These are phyloP conservation scores for Phytopythium sindhum DNA, from an alignment of 352 stramenopile species.

Conservation along the genomic window DNA sequence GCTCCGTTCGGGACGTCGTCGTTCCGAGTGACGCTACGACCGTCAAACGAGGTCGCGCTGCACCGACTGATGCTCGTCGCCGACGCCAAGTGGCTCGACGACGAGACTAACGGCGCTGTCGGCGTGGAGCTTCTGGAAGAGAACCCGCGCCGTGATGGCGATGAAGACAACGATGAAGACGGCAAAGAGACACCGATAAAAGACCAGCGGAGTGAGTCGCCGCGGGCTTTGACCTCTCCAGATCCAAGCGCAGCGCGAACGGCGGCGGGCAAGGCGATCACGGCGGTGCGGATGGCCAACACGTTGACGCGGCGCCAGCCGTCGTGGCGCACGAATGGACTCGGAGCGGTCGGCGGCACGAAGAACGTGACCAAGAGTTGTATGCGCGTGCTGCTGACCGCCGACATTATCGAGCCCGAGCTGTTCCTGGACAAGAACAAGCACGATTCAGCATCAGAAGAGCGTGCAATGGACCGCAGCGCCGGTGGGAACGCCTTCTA, in stretches of 20 bases:
- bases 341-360: constrained; percentile 11
- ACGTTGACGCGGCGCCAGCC: constrained; percentile 29
- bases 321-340: not conserved
- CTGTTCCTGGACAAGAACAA: constrained; percentile 52
- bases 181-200: not conserved
- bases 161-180: not conserved
- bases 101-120: not conserved
- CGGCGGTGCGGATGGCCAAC: constrained; percentile 67
- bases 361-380: constrained; percentile 38
- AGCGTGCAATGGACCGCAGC: not conserved
- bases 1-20: constrained; percentile 31
- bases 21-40: constrained; percentile 56
- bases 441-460: not conserved
- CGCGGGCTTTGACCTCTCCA: constrained; percentile 2
- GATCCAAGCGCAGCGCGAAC: not conserved
- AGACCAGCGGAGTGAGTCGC: constrained; percentile 10
- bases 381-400: constrained; percentile 53
- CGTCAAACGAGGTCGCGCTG: constrained; percentile 13
- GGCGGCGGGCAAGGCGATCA: constrained; percentile 60
- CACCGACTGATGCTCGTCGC: constrained; percentile 51
- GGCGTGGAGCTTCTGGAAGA: not conserved
- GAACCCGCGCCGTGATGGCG: constrained; percentile 5
- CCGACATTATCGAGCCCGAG: constrained; percentile 59
- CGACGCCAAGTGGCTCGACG: constrained; percentile 62
- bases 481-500: constrained; percentile 14